Evolutionary conservation across 164 flowering plant genomes (phyloP), one percentile per base, ranked within the genome.

Genomic region (Vitis riparia): DNA sequence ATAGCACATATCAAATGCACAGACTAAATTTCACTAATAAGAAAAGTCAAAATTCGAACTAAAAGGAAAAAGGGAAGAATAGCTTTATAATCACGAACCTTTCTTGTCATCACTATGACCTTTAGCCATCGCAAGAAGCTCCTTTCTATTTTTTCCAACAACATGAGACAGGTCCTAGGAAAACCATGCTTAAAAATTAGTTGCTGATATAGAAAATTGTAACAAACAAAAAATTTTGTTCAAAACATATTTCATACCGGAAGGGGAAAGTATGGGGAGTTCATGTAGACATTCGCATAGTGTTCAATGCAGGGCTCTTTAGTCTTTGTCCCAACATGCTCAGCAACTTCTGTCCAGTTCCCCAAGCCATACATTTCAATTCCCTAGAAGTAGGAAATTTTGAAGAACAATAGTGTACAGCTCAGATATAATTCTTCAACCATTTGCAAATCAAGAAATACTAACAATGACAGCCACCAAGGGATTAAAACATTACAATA

Each of bases 71-170:
- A 16, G 58, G 7, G 9, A 59, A 10, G 17, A 30, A 67, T 16
- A 11, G 14, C 0, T 63, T 13, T 16, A 63, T 57, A 62, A 29
- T 37, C 29, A 75, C 81, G 51, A 65, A 91, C 98, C 97, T 87
- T 87, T 87, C 81, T 82, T 88, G 57, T 81, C 86, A 64, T 92
- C 95, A 61, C 77, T 77, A 49, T 84, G 84, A 30, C 79, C 92
- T 77, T 86, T 94, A 44, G 95, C 95, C 98, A 94, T 89, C 63
- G 92, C 97, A 83, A 91, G 89, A 65, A 89, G 97, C 82, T 94
- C 97, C 79, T 92, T 91, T 77, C 94, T 77, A 70, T 85, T 94
- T 83, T 23, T 92, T 27, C 97, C 99, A 73, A 83, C 86, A 68
- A 91, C 97, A 86, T 89, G 97, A 76, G 99, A 89, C 84, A 80